Percentiles rank a stretch among this genome's conserved stretches.
Evolutionary conservation across 305 asterid genomes (phyloP).

Genomic region (Fraxinus platypoda): DNA sequence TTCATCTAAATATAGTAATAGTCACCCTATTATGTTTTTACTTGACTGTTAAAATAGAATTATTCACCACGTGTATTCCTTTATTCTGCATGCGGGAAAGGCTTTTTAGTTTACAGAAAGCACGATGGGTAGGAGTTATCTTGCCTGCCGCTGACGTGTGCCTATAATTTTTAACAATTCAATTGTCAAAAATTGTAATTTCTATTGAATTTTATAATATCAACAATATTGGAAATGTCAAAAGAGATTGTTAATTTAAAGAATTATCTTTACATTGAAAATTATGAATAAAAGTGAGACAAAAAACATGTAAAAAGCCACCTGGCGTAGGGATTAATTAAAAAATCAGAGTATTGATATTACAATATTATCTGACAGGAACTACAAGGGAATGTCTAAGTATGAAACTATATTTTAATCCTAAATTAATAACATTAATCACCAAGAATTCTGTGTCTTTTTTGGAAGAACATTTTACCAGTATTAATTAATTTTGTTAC

Average conservation of each 20-base stretch:
- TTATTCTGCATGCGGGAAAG: background rate
- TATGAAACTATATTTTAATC: constrained; percentile 34
- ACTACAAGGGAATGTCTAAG: constrained; percentile 46
- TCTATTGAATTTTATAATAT: background rate
- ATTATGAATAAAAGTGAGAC: background rate
- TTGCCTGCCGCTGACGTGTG: background rate
- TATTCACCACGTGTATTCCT: background rate
- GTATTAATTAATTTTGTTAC: constrained; percentile 21
- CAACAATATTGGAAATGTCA: background rate
- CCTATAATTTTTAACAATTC: too few relatives aligned
- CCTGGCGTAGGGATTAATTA: constrained; percentile 14
- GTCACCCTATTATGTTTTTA: background rate
- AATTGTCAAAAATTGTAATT: too few relatives aligned
- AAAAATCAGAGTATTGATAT: constrained; percentile 1
- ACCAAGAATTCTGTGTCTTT: constrained; percentile 31
- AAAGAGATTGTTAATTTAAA: background rate
- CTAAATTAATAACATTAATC: constrained; percentile 40
- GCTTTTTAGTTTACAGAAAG: too few relatives aligned
- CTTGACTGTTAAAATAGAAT: background rate
- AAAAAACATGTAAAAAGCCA: constrained; percentile 7
- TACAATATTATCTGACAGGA: constrained; percentile 17
- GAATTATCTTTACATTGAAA: background rate
- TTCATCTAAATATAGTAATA: background rate
- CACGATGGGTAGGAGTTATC: background rate
- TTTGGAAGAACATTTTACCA: constrained; percentile 25